Conservation (phyloP, 2,329 filamentous ascomycete genomes). For the Cordyceps fumosorosea region DNA sequence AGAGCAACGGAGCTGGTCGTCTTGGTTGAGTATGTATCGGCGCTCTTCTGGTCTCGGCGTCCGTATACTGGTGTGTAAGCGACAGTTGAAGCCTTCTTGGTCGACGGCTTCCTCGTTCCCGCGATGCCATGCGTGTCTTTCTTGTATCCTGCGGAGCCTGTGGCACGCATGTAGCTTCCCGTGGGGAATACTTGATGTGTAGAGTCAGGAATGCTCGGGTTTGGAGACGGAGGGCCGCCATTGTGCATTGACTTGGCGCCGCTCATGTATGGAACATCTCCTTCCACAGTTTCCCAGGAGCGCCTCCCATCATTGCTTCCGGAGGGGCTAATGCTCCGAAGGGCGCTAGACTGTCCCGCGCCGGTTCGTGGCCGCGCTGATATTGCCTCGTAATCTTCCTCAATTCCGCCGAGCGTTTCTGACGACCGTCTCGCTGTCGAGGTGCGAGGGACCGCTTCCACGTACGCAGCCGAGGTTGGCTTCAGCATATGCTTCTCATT, state of each 20-base stretch:
- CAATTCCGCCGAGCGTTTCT: slow-evolving; percentile 21
- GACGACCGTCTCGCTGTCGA: slow-evolving; percentile 21
- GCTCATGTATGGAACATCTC: slow-evolving; percentile 16
- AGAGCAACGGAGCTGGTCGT: slow-evolving; percentile 30
- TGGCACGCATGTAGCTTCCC: slow-evolving; percentile 22
- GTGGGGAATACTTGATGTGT: slow-evolving; percentile 27
- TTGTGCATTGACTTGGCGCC: slow-evolving; percentile 22
- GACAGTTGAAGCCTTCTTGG: background rate
- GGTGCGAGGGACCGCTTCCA: slow-evolving; percentile 21
- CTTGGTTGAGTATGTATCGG: slow-evolving; percentile 23
- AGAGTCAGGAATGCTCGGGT: slow-evolving; percentile 22
- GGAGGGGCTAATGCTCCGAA: slow-evolving; percentile 5
- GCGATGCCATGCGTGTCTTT: background rate
- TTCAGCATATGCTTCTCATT: slow-evolving; percentile 16
- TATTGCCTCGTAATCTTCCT: slow-evolving; percentile 10
- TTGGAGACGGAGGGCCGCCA: slow-evolving; percentile 19
- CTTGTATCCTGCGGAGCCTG: slow-evolving; percentile 6
- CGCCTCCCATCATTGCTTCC: slow-evolving; percentile 2
- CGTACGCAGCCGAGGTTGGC: slow-evolving; percentile 17
- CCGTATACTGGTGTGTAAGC: slow-evolving; percentile 1
- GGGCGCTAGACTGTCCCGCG: background rate
- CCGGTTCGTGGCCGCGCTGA: slow-evolving; percentile 4
- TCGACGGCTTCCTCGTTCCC: background rate
- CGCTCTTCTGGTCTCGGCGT: slow-evolving; percentile 17
- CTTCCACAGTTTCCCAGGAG: slow-evolving; percentile 15